These are phyloP conservation scores for Phytophthora fragariaefolia DNA, from an alignment of 352 stramenopile species.

Conservation along the genomic window DNA sequence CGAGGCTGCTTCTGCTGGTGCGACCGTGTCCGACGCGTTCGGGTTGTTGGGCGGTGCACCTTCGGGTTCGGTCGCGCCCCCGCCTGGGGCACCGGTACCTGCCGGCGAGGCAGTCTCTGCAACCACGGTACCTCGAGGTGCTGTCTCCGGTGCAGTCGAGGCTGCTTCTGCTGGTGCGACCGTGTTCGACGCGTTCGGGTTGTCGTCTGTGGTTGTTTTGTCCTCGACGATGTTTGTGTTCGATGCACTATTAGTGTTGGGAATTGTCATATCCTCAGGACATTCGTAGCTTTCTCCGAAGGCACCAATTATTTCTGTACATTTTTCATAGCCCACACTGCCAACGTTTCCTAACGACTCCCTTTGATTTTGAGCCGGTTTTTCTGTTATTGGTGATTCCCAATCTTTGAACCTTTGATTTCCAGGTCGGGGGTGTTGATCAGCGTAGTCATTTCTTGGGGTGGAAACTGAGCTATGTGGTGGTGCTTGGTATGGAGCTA, in stretches of 20 bases:
- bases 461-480: too few relatives aligned
- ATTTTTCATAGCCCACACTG: not conserved
- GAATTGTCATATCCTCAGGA: not conserved
- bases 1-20: not conserved
- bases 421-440: too few relatives aligned
- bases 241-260: not conserved
- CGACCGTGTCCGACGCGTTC: not conserved
- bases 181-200: not conserved
- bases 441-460: too few relatives aligned
- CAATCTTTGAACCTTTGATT: too few relatives aligned
- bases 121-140: not conserved
- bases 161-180: not conserved
- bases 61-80: not conserved
- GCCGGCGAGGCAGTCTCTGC: not conserved
- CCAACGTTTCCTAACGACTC: not conserved
- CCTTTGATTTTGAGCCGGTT: not conserved
- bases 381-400: not conserved
- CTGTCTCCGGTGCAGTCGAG: not conserved
- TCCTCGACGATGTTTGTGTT: too few relatives aligned
- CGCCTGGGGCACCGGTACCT: too few relatives aligned
- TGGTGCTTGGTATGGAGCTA: not conserved
- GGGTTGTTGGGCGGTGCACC: not conserved
- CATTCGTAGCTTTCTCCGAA: conserved; percentile 4
- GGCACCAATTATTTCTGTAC: not conserved
- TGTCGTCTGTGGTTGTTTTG: not conserved